Evolutionary conservation across 371 early-diverging fungal genomes (phyloP), one percentile per base, ranked within the genome.

Genomic region (Apophysomyces sp.): DNA sequence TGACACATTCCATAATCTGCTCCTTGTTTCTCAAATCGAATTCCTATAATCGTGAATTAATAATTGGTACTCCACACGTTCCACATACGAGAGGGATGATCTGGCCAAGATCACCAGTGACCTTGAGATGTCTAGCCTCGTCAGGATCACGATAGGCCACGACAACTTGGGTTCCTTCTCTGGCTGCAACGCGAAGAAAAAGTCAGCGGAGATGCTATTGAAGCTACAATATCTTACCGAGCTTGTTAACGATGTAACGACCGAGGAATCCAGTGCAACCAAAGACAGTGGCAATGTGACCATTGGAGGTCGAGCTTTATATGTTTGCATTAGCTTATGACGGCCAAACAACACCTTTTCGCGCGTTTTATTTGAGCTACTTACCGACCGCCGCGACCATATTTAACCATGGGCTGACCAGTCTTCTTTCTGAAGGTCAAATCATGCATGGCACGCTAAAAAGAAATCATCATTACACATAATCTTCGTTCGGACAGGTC

Each of bases 211-310:
- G 34, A 60, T 11, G 32, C 9, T n/a, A 52, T 12, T 26, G 18
- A 12, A 15, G 31, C 13, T 62, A 6, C 27, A 15, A 31, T 32
- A 36, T 16, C 63, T 58, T 82, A 92, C 94, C 94, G 44, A 97
- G 86, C 65, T 90, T 90, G 73, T 90, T 89, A 41, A 97, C 94
- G 51, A 98, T 78, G 68, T 97, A 97, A 52, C 98, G 91, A 55
- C 97, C 98, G 29, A 97, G 83, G 78, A 96, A 97, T 51, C 98
- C 98, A 44, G 94, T 96, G 78, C 91, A 89, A 29, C 98, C 98
- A 76, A 97, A 96, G 15, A 97, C 98, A 24, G 98, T 98, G 36
- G 92, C 94, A 36, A 89, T 87, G 68, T 93, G 92, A 18, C 97
- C 98, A 63, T 84, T 87, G 60, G 84, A 84, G 18, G 92, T 56